Base-by-base conservation (phyloP, 441 rosid species). In the Gossypium aridum region DNA sequence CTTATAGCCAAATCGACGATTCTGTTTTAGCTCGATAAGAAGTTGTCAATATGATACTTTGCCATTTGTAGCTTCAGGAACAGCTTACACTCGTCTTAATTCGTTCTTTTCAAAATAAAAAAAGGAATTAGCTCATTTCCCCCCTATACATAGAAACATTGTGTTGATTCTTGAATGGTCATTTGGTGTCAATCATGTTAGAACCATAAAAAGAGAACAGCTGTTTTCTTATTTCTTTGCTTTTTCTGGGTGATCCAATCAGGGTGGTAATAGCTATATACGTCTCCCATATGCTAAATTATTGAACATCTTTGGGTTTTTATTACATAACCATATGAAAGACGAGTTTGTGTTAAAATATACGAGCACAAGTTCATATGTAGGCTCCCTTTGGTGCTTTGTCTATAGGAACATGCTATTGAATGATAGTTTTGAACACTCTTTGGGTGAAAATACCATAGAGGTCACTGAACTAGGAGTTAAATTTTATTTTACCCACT, bases 41-140 rank as follows among this genome's bases (percentile, higher is more conserved):
- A 60, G 28, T 45, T 75, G 72, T 68, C 14, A 12, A 80, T 79
- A 80, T 23, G 14, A 2, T 26, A 60, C 43, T 61, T n/a, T 22
- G 14, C 62, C 19, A 60, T 66, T 69, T 64, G 22, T 26, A 28
- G 64, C 61, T 20, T 31, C 60, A 20, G 53, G 13, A 43, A 25
- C 66, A 31, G 28, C 73, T 53, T 28, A 67, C 22, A 53, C 7
- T 2, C 0, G 3, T 34, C 19, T 55, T 70, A 10, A 26, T 26
- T 53, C 17, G 2, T 55, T n/a, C 19, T 17, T 70, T 53, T 9
- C 8, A 8, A 14, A 70, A 10, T 10, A 70, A 70, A 70, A 57
- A 70, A 53, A 55, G 4, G 12, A 54, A 17, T 17, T 54, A 9
- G 64, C 20, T 23, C 22, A 17, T n/a, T 7, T 2, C 7, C 1